Evolutionary conservation across 2,329 filamentous ascomycete genomes (phyloP).

Genomic region (Cytospora leucostoma): DNA sequence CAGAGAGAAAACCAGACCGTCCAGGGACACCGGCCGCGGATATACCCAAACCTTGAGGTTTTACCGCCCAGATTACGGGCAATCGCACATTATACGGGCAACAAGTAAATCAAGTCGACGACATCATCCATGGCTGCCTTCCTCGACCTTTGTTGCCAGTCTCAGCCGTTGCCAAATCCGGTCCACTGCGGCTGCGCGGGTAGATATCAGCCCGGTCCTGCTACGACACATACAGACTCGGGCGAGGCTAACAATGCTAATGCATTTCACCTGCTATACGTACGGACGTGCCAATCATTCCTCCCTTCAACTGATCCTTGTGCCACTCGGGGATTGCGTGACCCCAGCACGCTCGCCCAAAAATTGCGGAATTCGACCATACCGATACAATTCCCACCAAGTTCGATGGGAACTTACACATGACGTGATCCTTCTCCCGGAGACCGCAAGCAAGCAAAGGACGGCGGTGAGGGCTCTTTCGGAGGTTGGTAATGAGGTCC

Average conservation of each 20-base stretch:
- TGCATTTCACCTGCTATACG: neutral
- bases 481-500: neutral
- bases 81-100: neutral
- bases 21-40: neutral
- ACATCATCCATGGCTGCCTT: constrained; percentile 1
- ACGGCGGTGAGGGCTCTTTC: neutral
- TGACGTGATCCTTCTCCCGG: neutral
- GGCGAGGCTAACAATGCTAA: neutral
- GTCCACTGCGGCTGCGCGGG: constrained; percentile 7
- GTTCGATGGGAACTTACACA: neutral
- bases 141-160: neutral
- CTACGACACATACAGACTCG: neutral
- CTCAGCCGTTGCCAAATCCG: constrained; percentile 1
- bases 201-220: neutral
- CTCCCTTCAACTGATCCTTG: no score
- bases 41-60: neutral
- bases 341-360: neutral
- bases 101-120: neutral
- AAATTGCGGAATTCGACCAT: neutral
- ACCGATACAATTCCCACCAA: neutral
- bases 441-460: neutral
- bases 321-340: neutral
- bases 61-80: neutral
- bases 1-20: neutral
- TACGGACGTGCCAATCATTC: no score